A percentile compares a stretch with the other conserved stretches of the same genome.
Evolutionary conservation across 1,139 yeast species (phyloP).

Genomic region (Debaryomyces sp.): DNA sequence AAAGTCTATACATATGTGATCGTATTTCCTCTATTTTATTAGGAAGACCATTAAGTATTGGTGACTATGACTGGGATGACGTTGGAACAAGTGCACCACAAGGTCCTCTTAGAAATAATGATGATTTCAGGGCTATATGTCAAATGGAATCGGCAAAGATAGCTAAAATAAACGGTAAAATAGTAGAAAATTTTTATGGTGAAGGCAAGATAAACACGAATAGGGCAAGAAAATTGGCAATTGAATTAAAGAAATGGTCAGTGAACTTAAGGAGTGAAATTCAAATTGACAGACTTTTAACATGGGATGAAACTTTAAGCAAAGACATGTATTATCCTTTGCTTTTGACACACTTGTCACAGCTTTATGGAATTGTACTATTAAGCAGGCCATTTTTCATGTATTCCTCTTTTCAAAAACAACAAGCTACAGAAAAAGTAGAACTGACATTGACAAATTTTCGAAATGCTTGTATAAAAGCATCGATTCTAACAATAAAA

Average conservation of each 20-base stretch:
- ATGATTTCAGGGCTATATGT: background rate
- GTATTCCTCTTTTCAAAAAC: conserved; percentile 13
- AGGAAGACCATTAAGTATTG: conserved; percentile 45
- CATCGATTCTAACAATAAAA: conserved; percentile 19
- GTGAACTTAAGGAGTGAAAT: conserved; percentile 30
- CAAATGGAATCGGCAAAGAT: conserved; percentile 22
- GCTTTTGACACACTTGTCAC: conserved; percentile 39
- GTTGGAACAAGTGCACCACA: background rate
- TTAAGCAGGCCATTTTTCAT: conserved; percentile 51
- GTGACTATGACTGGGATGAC: conserved; percentile 38
- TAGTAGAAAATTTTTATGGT: conserved; percentile 22
- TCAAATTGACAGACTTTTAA: conserved; percentile 14
- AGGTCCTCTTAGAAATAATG: background rate
- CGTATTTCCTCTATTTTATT: conserved; percentile 38
- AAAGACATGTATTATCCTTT: conserved; percentile 23
- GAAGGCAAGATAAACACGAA: conserved; percentile 19
- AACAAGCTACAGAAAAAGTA: background rate
- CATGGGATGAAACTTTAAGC: background rate
- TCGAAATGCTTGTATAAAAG: conserved; percentile 18
- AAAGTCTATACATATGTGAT: conserved; percentile 43
- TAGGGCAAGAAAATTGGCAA: conserved; percentile 31
- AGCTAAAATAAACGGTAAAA: conserved; percentile 30
- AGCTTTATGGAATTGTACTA: conserved; percentile 43
- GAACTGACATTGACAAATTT: conserved; percentile 13
- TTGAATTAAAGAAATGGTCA: conserved; percentile 38